Conservation (phyloP, 2,329 filamentous ascomycete genomes). For the Verticillium isaacii region DNA sequence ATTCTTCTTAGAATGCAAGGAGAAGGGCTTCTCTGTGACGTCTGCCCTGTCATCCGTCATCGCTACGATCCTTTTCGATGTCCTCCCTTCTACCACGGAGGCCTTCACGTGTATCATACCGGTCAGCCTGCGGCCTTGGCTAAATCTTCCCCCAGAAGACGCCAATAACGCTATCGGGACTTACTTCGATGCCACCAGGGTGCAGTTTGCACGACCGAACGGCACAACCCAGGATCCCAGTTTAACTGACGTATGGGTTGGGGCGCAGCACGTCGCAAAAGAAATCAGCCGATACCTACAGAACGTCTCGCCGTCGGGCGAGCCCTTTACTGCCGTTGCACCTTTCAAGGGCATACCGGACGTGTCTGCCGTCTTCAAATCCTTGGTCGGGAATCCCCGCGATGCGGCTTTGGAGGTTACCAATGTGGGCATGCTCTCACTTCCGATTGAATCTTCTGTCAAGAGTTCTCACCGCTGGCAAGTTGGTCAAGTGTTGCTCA, state of each 20-base stretch:
- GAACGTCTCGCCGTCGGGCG: conserved; percentile 12
- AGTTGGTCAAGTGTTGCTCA: conserved; percentile 36
- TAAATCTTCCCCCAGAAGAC: conserved; percentile 4
- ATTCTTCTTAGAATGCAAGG: conserved; percentile 11
- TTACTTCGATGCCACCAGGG: conserved; percentile 10
- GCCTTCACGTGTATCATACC: conserved; percentile 13
- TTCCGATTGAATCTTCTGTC: background rate
- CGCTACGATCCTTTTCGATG: conserved; percentile 6
- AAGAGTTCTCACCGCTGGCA: conserved; percentile 13
- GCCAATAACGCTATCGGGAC: conserved; percentile 9
- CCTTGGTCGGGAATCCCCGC: conserved; percentile 31
- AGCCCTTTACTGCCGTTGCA: conserved; percentile 16
- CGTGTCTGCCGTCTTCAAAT: conserved; percentile 28
- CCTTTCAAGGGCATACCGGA: conserved; percentile 34
- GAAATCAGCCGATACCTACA: conserved; percentile 3
- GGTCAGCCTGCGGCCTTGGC: conserved; percentile 12
- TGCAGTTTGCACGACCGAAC: conserved; percentile 3
- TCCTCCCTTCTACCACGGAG: conserved; percentile 8
- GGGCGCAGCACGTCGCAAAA: background rate
- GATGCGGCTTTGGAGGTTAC: conserved; percentile 36
- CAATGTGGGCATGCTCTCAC: conserved; percentile 34
- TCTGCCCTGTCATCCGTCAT: conserved; percentile 10
- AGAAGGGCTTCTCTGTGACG: conserved; percentile 6
- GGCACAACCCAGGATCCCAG: background rate
- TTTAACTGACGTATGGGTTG: background rate